phyloP scores from a whole-genome alignment of 768 basidiomycete genomes.

The Neoboletus subvelutipes region DNA sequence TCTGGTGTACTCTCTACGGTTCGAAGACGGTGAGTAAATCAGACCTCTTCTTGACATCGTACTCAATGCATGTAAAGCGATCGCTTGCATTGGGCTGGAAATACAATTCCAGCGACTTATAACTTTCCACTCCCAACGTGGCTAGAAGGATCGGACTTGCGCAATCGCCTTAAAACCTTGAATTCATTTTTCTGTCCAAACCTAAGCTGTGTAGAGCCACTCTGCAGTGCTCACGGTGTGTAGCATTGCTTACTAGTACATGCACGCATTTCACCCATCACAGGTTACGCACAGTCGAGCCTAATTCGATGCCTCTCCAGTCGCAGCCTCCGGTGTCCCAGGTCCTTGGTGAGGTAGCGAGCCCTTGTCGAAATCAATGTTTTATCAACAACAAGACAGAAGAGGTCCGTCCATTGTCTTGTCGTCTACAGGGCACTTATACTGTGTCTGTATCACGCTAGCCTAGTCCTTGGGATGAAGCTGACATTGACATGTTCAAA shows the following conservation, averaged over 20 bases:
- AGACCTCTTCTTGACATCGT: conserved; percentile 23
- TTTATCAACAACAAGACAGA: conserved; percentile 19
- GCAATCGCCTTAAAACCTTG: conserved; percentile 36
- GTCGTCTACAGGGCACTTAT: not conserved
- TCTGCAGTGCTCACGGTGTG: conserved; percentile 52
- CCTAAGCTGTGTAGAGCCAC: conserved; percentile 48
- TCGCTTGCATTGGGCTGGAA: conserved; percentile 27
- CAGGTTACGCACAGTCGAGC: conserved; percentile 20
- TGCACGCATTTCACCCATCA: conserved; percentile 20
- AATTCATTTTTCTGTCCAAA: conserved; percentile 51
- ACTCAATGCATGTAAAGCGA: conserved; percentile 30
- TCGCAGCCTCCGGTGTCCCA: not conserved
- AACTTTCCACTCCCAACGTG: conserved; percentile 3
- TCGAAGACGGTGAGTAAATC: conserved; percentile 23
- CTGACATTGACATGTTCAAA: conserved; percentile 40
- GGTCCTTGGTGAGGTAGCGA: conserved; percentile 6
- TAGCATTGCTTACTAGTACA: not conserved
- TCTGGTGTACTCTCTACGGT: conserved; percentile 27
- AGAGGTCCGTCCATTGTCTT: conserved; percentile 13
- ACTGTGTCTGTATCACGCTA: not conserved
- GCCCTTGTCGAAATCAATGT: conserved; percentile 30
- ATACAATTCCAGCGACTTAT: conserved; percentile 22
- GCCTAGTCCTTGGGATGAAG: conserved; percentile 38
- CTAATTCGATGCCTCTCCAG: conserved; percentile 16
- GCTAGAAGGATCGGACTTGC: conserved; percentile 17